Base-by-base conservation (phyloP, 2,329 filamentous ascomycete genomes). In the Onygenales sp. region DNA sequence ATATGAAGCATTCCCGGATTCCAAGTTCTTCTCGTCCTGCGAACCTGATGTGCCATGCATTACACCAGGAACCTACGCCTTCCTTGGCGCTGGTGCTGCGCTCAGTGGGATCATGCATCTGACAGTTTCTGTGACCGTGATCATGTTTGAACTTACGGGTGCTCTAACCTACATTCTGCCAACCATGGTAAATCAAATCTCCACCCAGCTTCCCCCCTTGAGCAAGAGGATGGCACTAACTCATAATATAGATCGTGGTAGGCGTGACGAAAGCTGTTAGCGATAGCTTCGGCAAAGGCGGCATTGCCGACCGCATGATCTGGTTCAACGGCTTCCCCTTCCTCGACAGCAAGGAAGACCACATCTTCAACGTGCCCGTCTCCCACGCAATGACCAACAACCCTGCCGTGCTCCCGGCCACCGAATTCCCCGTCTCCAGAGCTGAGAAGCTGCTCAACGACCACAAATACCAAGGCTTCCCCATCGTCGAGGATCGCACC, bases 141-240 rank as follows among this genome's bases (percentile, higher is more conserved):
- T 98, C 69, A 97, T 98, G 93, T 97, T 97, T 65, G 93, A 98
- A 70, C 79, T 98, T 48, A 98, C 93, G 0, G 93, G 93, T n/a
- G 93, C 93, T 6, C 74, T 97, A 56, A 95, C 91, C 1, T 98
- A 98, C 65, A 97, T 98, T 59, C 75, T 98, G 32, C 93, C 93
- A 0, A 97, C 92, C 11, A 98, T 98, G 93, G 77, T 79, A 65
- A 57, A 74, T 62, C 10, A 36, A 2, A 31, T 17, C 17, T 17
- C 17, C 17, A 17, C 39, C 6, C 36, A 14, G 39, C 49, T 1
- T 9, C 13, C 31, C 10, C 31, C 17, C 7, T 21, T 13, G 53
- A 43, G 42, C 21, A 31, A 5, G 21, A 27, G 21, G 21, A 27
- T 27, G 21, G 3, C 48, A 21, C 49, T 54, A 52, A 47, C 32